These are phyloP conservation scores for Penicillium diatomitis DNA, from an alignment of 495 filamentous ascomycete genomes.

Conservation along the genomic window DNA sequence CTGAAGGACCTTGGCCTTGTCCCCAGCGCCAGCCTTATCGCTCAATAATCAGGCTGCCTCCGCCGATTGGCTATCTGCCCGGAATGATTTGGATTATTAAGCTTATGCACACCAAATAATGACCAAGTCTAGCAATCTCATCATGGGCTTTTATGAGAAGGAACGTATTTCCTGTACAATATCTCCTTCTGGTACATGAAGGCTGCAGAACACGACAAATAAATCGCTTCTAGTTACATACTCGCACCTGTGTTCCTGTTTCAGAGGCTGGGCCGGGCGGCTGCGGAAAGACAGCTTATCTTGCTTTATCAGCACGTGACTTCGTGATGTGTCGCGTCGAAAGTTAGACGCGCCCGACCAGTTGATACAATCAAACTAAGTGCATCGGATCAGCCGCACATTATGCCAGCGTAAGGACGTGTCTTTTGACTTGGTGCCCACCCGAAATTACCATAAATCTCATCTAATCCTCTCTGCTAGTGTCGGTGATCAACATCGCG, in stretches of 20 bases:
- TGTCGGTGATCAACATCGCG: conserved; percentile 70
- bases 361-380: conserved; percentile 3
- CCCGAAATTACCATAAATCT: no score
- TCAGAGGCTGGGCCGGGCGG: not conserved
- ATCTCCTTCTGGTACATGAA: no score
- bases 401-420: conserved; percentile 39
- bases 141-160: no score
- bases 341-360: conserved; percentile 20
- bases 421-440: no score
- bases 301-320: conserved; percentile 33
- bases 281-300: conserved; percentile 2
- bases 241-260: no score
- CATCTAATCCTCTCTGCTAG: conserved; percentile 30
- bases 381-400: conserved; percentile 2
- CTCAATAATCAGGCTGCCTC: conserved; percentile 35
- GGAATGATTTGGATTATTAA: conserved; percentile 2
- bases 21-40: conserved; percentile 79
- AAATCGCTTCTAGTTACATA: no score
- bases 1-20: conserved; percentile 86
- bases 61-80: not conserved
- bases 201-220: no score
- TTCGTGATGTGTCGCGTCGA: conserved; percentile 26
- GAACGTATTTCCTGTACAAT: not conserved
- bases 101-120: conserved; percentile 7
- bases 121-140: not conserved